A percentile compares a stretch with the other conserved stretches of the same genome.
Conservation (phyloP, 305 asterid genomes). For the Fraxinus paxiana region DNA sequence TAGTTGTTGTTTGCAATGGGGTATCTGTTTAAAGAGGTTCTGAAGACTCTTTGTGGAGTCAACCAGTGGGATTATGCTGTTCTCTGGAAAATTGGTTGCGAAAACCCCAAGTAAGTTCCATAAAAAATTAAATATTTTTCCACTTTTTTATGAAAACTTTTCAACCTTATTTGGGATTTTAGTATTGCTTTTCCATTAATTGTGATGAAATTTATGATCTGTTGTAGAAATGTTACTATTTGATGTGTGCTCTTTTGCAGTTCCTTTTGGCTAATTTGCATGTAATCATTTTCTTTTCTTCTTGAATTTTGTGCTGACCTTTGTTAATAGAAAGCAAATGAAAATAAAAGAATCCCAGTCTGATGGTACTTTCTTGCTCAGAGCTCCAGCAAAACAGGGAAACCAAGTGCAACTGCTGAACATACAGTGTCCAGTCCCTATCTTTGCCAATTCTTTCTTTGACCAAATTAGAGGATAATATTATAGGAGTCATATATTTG, state of each 20-base stretch:
- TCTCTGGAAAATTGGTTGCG: conserved; percentile 65
- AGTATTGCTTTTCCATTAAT: conserved; percentile 3
- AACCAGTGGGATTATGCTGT: conserved; percentile 75
- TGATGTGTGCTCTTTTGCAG: conserved; percentile 10
- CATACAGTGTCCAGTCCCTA: conserved; percentile 22
- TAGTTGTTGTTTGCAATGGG: conserved; percentile 40
- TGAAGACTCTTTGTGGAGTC: conserved; percentile 71
- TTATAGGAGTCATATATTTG: background rate
- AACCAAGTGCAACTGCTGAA: conserved; percentile 19
- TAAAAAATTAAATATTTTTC: background rate
- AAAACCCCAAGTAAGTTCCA: conserved; percentile 59
- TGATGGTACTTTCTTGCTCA: conserved; percentile 17
- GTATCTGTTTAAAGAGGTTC: conserved; percentile 62
- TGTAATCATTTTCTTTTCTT: conserved; percentile 19
- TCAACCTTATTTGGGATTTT: background rate
- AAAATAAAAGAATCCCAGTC: conserved; percentile 17
- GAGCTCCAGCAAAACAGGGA: conserved; percentile 22
- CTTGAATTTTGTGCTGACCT: conserved; percentile 30
- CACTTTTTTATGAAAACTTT: background rate
- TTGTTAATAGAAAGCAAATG: conserved; percentile 22
- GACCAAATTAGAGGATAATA: conserved; percentile 15
- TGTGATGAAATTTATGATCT: background rate
- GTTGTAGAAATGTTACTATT: background rate
- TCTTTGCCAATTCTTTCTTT: conserved; percentile 14
- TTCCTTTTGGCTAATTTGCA: conserved; percentile 26